Evolutionary conservation across 2,329 filamentous ascomycete genomes (phyloP).

Genomic region (Diplocarpon rosae): DNA sequence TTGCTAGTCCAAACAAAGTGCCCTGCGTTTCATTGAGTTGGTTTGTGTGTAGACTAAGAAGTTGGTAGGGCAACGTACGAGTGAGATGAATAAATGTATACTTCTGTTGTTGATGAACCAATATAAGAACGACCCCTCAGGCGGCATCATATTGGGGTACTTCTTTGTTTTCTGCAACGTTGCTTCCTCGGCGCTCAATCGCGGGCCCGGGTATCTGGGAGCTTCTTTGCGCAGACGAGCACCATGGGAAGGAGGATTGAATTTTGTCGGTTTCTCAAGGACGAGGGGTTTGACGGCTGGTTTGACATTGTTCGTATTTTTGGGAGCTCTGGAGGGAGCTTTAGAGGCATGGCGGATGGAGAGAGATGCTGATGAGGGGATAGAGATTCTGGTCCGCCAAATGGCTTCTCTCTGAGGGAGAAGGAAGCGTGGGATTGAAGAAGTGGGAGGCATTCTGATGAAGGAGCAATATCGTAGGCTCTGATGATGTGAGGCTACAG

Average conservation of each 20-base stretch:
- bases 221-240: conserved; percentile 48
- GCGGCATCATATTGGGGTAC: conserved; percentile 85
- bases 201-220: conserved; percentile 61
- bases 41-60: not conserved
- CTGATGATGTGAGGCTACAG: not conserved
- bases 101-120: conserved; percentile 70
- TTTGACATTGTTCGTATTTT: not conserved
- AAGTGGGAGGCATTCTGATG: conserved; percentile 28
- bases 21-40: conserved; percentile 13
- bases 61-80: conserved; percentile 45
- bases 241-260: conserved; percentile 86
- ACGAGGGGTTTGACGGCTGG: conserved; percentile 45
- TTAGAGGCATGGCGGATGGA: conserved; percentile 28
- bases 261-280: conserved; percentile 78
- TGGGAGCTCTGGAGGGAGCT: conserved; percentile 8
- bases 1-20: conserved; percentile 42
- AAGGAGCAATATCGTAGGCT: not conserved
- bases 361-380: conserved; percentile 21
- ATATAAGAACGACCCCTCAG: conserved; percentile 68
- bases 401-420: conserved; percentile 49
- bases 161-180: conserved; percentile 55
- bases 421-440: conserved; percentile 55
- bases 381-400: conserved; percentile 34
- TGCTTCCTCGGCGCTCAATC: conserved; percentile 53
- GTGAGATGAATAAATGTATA: conserved; percentile 73